Base-by-base conservation (phyloP, 345 rosid species). In the Psidium guajava region DNA sequence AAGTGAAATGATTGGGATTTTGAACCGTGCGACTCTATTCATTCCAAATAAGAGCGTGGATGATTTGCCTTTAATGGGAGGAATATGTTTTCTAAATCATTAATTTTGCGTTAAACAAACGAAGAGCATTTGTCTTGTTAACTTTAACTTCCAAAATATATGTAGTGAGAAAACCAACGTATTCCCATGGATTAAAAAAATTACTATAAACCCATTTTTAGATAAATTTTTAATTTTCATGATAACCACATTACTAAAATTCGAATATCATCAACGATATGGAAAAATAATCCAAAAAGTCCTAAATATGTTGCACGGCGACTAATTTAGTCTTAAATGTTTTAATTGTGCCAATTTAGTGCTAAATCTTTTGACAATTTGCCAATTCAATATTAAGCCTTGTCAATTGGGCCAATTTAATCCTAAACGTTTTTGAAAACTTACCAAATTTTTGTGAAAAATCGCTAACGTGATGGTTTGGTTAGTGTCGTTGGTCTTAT, bases 271-370 rank as follows among this genome's bases (percentile, higher is more conserved):
- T 15, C 42, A 28, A 15, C 6, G 88, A 90, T 84, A 56, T 82
- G 15, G 32, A 27, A 85, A 58, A 58, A 58, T 12, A 15, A 3
- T 7, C 6, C n/a, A 58, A 58, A 58, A n/a, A 25, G 3, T 57
- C 15, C n/a, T 57, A 57, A 57, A 13, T 11, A 5, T 25, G 11
- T 24, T 10, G 1, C 0, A 24, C 15, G 0, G 6, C 28, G 11
- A 25, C 0, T 1, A 0, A 40, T 40, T 40, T 40, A 36, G 42
- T 44, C 7, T 5, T 44, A 44, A 44, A 44, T 6, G 6, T 44
- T 44, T 44, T 11, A 47, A 47, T 47, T 47, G 47, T 47, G 50
- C 2, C 11, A 47, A 47, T 47, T 47, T 9, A 47, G 11, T 47
- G 8, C 50, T 47, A 47, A 47, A 44, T 44, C 47, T 44, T 40